Percentiles rank a stretch among this genome's conserved stretches.
These are phyloP conservation scores for Limonium bicolor DNA, from an alignment of 148 eudicot genomes.

Conservation along the genomic window DNA sequence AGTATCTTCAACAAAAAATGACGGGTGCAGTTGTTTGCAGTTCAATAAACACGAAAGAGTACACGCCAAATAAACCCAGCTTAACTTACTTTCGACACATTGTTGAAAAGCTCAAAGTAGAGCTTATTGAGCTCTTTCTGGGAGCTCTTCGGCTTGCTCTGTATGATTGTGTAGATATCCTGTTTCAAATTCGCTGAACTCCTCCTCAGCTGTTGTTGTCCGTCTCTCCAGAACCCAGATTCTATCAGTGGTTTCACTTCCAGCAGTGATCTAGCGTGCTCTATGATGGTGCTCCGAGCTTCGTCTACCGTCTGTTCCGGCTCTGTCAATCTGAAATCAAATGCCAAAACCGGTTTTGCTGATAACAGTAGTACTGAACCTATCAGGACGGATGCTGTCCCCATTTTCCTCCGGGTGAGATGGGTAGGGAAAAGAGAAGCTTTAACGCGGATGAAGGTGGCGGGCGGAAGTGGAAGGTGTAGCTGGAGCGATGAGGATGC, in stretches of 20 bases:
- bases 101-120: conserved; percentile 35
- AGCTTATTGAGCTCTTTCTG: conserved; percentile 38
- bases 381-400: no score
- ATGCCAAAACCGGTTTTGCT: conserved; percentile 7
- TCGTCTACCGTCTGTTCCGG: conserved; percentile 57
- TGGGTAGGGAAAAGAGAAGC: no score
- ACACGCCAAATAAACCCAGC: no score
- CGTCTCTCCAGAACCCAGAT: conserved; percentile 34
- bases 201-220: conserved; percentile 30
- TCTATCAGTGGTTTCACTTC: conserved; percentile 28
- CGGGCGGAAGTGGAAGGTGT: no score
- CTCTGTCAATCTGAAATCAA: conserved; percentile 35
- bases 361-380: no score
- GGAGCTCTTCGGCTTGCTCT: conserved; percentile 26
- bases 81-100: conserved; percentile 27
- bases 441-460: no score
- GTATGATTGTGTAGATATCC: conserved; percentile 49
- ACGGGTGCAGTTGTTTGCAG: no score
- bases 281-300: conserved; percentile 26
- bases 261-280: conserved; percentile 24
- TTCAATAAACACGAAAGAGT: no score
- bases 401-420: no score
- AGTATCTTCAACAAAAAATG: not conserved
- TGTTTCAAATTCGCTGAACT: conserved; percentile 31
- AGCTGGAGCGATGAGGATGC: no score